Base-by-base conservation (phyloP, 164 flowering plant species). In the Taxillus chinensis region DNA sequence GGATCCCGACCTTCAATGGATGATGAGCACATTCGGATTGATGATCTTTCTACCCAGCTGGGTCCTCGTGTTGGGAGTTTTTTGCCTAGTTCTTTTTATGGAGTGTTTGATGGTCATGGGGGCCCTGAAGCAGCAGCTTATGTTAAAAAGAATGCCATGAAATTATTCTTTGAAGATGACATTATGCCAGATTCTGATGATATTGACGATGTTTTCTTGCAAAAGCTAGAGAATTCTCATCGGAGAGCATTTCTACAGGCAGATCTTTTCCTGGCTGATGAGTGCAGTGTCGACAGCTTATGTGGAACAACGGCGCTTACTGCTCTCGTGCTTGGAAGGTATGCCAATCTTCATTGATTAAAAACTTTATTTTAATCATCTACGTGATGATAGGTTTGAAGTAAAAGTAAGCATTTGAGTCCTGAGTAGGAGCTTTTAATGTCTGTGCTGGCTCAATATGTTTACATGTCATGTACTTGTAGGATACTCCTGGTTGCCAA, bases 1-100 rank as follows among this genome's bases (percentile, higher is more conserved):
- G 96, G 98, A 45, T 65, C 73, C 2, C 71, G 93, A n/a, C 64
- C 67, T 8, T 74, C 73, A 41, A 91, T 84, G 85, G 97, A 91
- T 52, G 97, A 91, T 73, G 86, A 88, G 55, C 96, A 91, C 75
- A 80, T 88, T 52, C 61, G 76, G 45, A 82, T 91, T 52, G 96
- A 91, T 74, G 86, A 89, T 74, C 73, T 91, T 14, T 76, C 88
- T 41, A 62, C 71, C 6, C 79, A 79, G 15, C 60, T 87, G 55
- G 87, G 89, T 7, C 68, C 84, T 39, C 65, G 64, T 53, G 74
- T 80, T 45, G 67, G 63, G 13, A 82, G 81, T 62, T 72, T 88
- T 1, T 64, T 66, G 5, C 88, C 89, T 0, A 75, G 80, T 72
- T 67, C 83, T 38, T 83, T 83, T 49, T 83, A 81, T 70, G 81